These are phyloP conservation scores for Phlyctochytrium planicorne DNA, from an alignment of 192 early-diverging fungal species.

Conservation along the genomic window DNA sequence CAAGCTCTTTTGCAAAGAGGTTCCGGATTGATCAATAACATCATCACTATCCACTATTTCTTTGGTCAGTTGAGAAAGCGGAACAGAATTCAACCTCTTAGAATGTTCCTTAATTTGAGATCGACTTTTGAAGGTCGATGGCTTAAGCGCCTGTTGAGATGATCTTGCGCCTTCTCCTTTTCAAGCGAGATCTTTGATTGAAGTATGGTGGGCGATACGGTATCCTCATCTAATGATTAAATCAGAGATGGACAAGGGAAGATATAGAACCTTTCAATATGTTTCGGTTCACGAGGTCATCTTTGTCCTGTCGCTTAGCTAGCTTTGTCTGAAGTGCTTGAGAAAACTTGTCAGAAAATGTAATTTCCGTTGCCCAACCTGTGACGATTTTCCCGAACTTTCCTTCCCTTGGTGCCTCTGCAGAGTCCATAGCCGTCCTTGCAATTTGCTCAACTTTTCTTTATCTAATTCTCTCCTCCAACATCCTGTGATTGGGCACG, in stretches of 20 bases:
- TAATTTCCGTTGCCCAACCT: constrained; percentile 57
- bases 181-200: constrained; percentile 45
- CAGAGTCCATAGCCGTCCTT: constrained; percentile 1
- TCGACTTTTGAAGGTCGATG: constrained; percentile 50
- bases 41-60: constrained; percentile 10
- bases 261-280: constrained; percentile 43
- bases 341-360: too few species aligned
- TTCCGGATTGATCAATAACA: constrained; percentile 4
- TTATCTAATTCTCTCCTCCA: background rate
- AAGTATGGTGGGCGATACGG: constrained; percentile 41
- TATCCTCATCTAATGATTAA: constrained; percentile 35
- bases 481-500: background rate
- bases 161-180: constrained; percentile 47
- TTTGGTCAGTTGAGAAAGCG: too few species aligned
- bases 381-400: constrained; percentile 8
- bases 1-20: constrained; percentile 2
- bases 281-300: constrained; percentile 49
- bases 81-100: constrained; percentile 40
- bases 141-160: constrained; percentile 36
- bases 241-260: background rate
- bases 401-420: background rate
- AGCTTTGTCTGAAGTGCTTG: too few species aligned
- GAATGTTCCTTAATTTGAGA: constrained; percentile 55
- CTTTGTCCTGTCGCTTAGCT: constrained; percentile 34
- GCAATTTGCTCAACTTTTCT: background rate